Percentiles rank a stretch among this genome's conserved stretches.
Evolutionary conservation across 2,329 filamentous ascomycete genomes (phyloP).

Genomic region (Podosphaera xanthii): DNA sequence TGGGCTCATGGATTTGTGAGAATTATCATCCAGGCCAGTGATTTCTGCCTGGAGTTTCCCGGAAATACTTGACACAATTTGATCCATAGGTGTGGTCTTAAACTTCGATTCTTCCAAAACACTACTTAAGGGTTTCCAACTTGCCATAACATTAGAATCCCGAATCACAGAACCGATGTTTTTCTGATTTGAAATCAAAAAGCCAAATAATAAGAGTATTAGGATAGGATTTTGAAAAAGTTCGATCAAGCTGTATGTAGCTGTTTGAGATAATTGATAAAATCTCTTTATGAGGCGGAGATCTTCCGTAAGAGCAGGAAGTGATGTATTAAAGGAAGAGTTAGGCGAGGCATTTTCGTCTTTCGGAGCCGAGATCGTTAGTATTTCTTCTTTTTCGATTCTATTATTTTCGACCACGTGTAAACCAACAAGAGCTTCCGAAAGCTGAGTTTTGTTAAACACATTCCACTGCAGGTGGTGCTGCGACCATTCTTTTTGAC

Average conservation of each 20-base stretch:
- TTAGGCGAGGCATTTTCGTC: slow-evolving; percentile 13
- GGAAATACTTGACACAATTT: background rate
- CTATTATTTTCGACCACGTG: slow-evolving; percentile 33
- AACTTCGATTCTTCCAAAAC: slow-evolving; percentile 4
- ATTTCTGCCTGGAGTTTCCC: slow-evolving; percentile 2
- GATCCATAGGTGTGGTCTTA: too few species aligned
- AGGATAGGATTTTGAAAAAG: slow-evolving; percentile 29
- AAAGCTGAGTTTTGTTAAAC: slow-evolving; percentile 24
- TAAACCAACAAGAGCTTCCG: slow-evolving; percentile 44
- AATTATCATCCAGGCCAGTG: slow-evolving; percentile 3
- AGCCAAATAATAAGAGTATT: slow-evolving; percentile 16
- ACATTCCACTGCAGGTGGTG: slow-evolving; percentile 15
- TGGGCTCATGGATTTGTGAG: slow-evolving; percentile 1
- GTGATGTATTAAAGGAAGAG: slow-evolving; percentile 1
- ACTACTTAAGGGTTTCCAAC: slow-evolving; percentile 9
- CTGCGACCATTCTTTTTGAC: slow-evolving; percentile 30
- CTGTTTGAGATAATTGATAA: slow-evolving; percentile 26
- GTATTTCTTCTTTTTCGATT: slow-evolving; percentile 13
- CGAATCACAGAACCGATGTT: slow-evolving; percentile 5
- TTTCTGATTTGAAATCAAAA: slow-evolving; percentile 11
- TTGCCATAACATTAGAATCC: too few species aligned
- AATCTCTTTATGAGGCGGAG: slow-evolving; percentile 25
- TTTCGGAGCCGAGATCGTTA: slow-evolving; percentile 21
- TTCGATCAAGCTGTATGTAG: slow-evolving; percentile 27
- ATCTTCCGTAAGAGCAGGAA: slow-evolving; percentile 17